Evolutionary conservation across 441 rosid species (phyloP).

Genomic region (Syzygium syzygioides): DNA sequence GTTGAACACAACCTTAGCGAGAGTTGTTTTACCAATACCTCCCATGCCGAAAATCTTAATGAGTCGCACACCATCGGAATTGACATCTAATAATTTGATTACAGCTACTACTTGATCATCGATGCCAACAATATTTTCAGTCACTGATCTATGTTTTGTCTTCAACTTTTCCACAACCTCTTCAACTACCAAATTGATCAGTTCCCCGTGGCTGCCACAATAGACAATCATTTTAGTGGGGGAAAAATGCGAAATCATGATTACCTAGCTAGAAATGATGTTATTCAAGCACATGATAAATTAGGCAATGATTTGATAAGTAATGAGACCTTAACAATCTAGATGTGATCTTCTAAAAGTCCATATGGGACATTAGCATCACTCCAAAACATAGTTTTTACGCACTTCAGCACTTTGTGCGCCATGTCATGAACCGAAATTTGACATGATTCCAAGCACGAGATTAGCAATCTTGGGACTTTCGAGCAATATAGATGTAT

Average conservation of each 20-base stretch:
- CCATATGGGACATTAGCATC: background rate
- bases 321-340: background rate
- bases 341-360: background rate
- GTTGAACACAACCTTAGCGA: background rate
- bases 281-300: fast-evolving
- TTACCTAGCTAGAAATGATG: background rate
- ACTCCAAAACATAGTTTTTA: background rate
- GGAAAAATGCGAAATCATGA: background rate
- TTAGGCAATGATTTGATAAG: background rate
- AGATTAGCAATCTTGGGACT: too few relatives aligned
- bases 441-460: too few relatives aligned
- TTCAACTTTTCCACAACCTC: fast-evolving
- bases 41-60: background rate
- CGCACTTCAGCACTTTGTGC: fast-evolving
- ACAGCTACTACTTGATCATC: background rate
- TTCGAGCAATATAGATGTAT: too few relatives aligned
- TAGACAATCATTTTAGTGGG: fast-evolving
- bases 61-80: background rate
- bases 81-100: too few relatives aligned
- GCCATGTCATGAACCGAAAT: too few relatives aligned
- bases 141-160: background rate
- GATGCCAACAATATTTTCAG: background rate
- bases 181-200: background rate
- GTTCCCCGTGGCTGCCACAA: background rate
- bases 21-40: background rate